Percentiles rank a stretch among this genome's conserved stretches.
phyloP scores from a whole-genome alignment of 2,329 filamentous ascomycete species.

The Colletotrichum truncatum region DNA sequence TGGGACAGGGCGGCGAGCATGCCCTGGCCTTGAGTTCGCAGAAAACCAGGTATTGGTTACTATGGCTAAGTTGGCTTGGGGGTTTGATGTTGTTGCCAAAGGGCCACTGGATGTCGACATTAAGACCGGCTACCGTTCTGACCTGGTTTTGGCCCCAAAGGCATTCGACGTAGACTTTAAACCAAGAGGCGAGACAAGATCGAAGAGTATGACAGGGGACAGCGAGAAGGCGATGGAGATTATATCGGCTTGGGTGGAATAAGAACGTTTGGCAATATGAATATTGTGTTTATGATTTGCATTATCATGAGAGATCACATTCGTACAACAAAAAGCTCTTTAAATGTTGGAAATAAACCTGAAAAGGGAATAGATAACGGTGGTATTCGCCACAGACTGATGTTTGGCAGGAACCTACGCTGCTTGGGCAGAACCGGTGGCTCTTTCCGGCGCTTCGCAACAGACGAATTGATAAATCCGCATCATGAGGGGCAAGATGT shows the following conservation, averaged over 20 bases:
- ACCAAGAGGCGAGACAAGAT: conserved; percentile 32
- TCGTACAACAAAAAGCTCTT: too few species aligned
- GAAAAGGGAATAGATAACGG: too few species aligned
- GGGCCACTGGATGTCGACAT: conserved; percentile 35
- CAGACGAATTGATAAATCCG: too few species aligned
- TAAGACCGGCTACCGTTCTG: conserved; percentile 36
- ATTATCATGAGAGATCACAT: too few species aligned
- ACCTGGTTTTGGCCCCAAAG: conserved; percentile 31
- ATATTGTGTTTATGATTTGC: too few species aligned
- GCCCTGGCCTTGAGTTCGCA: conserved; percentile 57
- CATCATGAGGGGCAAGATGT: too few species aligned
- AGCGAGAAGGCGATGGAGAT: background rate
- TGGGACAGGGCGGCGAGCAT: conserved; percentile 57
- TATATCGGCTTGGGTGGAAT: background rate
- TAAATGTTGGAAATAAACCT: too few species aligned
- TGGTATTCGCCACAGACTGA: too few species aligned
- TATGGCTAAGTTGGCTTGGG: conserved; percentile 57
- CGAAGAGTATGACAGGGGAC: conserved; percentile 28
- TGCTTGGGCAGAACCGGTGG: too few species aligned
- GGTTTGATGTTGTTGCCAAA: conserved; percentile 46
- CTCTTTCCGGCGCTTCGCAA: too few species aligned
- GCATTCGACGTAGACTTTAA: conserved; percentile 32
- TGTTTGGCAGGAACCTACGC: too few species aligned
- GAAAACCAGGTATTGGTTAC: conserved; percentile 52
- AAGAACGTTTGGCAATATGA: background rate